Conservation (phyloP, 2,329 filamentous ascomycete genomes). For the Dothidotthia symphoricarpi region DNA sequence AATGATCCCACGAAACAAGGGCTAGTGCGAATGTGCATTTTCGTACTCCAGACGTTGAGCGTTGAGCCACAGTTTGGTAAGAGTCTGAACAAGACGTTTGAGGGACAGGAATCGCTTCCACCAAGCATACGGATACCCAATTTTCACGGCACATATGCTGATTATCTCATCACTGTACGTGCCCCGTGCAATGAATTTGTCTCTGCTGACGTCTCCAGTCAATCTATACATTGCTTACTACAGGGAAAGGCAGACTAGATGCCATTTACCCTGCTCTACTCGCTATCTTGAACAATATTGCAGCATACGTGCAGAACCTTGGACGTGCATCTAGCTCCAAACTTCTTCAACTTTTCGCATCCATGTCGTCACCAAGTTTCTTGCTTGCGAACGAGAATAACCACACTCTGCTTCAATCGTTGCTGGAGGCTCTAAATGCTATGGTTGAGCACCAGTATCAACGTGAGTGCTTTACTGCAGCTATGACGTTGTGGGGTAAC, state of each 20-base stretch:
- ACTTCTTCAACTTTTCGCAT: conserved; percentile 81
- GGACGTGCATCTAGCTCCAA: conserved; percentile 74
- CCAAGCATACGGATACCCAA: conserved; percentile 74
- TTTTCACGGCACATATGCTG: conserved; percentile 87
- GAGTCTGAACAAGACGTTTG: conserved; percentile 85
- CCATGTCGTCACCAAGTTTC: conserved; percentile 92
- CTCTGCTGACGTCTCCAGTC: conserved; percentile 56
- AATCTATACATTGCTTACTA: conserved; percentile 87
- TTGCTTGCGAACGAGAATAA: conserved; percentile 90
- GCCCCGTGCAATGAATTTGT: not conserved
- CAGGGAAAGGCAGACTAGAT: conserved; percentile 83
- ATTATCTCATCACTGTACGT: conserved; percentile 84
- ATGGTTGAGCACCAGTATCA: conserved; percentile 85
- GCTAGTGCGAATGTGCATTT: conserved; percentile 94
- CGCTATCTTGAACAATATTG: conserved; percentile 90
- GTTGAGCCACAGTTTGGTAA: conserved; percentile 88
- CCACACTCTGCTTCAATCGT: conserved; percentile 72
- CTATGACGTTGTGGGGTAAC: conserved; percentile 2
- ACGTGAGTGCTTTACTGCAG: conserved; percentile 51
- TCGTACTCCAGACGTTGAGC: conserved; percentile 90
- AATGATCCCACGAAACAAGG: conserved; percentile 85
- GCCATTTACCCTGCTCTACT: conserved; percentile 90
- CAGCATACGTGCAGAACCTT: conserved; percentile 77
- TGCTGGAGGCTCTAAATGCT: conserved; percentile 85
- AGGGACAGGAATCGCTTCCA: conserved; percentile 84